Base-by-base conservation (phyloP, 805 yeast species). In the Kodamaea kaohsiungensis region DNA sequence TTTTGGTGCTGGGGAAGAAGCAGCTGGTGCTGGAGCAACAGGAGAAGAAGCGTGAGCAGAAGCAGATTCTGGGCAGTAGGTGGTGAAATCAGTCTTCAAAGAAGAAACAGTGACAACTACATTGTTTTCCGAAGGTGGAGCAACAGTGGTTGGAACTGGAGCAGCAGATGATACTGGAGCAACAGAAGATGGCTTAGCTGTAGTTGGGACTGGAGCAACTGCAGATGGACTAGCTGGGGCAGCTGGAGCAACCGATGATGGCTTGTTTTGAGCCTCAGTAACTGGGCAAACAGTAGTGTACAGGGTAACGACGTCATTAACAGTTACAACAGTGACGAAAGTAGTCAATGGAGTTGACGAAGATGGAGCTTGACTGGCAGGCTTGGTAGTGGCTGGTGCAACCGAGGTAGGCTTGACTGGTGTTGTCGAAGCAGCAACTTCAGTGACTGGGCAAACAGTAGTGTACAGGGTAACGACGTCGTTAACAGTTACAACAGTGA, bases 11-110 rank as follows among this genome's bases (percentile, higher is more conserved):
- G 48, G 35, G 46, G 50, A 56, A 12, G 48, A 50, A 25, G 58
- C 64, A 42, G 57, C 56, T 51, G 58, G 53, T 40, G 51, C 10
- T 35, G 55, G 48, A 25, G 37, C 27, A 17, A 46, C 52, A 10
- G 53, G 25, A 22, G 48, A 45, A 33, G 54, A 17, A 47, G 53
- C 15, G n/a, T 55, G 48, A 37, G 18, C 52, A 13, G 48, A 42
- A 33, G 53, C 51, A 15, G 39, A 40, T 16, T 47, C 48, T 49
- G 66, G 66, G 58, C 65, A 61, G 62, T 59, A 59, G 35, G 65
- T 61, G 51, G 65, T 61, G 64, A 58, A 58, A 17, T 52, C 56
- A 48, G 66, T 62, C 15, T 48, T 55, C 16, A 43, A 52, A 37
- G 55, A 61, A 38, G 49, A 49, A 22, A 53, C 47, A 18, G 63